A percentile compares a stretch with the other conserved stretches of the same genome.
Evolutionary conservation across 257 asterid species (phyloP).

Genomic region (Capsicum pubescens): DNA sequence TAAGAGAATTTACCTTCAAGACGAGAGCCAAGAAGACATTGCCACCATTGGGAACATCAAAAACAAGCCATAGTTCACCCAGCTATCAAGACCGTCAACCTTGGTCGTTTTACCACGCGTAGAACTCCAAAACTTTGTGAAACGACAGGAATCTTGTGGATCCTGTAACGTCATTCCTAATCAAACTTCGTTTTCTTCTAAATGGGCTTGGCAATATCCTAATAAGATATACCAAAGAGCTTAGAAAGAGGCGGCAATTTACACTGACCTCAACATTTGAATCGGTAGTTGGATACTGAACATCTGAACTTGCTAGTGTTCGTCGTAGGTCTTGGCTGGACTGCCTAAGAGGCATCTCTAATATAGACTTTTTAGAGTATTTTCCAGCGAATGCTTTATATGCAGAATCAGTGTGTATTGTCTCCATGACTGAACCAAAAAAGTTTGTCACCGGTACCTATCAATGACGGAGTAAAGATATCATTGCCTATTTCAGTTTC

Average conservation of each 20-base stretch:
- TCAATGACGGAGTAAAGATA: constrained; percentile 23
- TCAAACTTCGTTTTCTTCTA: constrained; percentile 22
- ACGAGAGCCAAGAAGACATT: constrained; percentile 70
- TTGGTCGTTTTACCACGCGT: constrained; percentile 54
- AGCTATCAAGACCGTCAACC: constrained; percentile 52
- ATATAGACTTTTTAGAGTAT: constrained; percentile 39
- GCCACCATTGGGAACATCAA: constrained; percentile 66
- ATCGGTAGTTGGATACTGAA: constrained; percentile 41
- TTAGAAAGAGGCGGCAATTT: background rate
- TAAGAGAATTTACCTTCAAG: constrained; percentile 44
- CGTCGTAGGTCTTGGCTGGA: constrained; percentile 40
- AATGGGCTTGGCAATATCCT: constrained; percentile 6
- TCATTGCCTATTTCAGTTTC: background rate
- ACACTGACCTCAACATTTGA: constrained; percentile 51
- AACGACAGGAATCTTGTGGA: constrained; percentile 62
- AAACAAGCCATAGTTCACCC: constrained; percentile 70
- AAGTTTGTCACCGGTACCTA: constrained; percentile 96
- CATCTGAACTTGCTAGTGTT: constrained; percentile 48
- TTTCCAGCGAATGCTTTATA: constrained; percentile 59
- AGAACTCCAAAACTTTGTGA: constrained; percentile 61
- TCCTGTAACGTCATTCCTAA: constrained; percentile 45
- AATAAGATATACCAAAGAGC: background rate
- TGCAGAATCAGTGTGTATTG: constrained; percentile 82
- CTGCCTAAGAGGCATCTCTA: constrained; percentile 42
- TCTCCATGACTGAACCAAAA: constrained; percentile 97